Conservation (phyloP, 768 basidiomycete genomes). For the Tremella yokohamensis region DNA sequence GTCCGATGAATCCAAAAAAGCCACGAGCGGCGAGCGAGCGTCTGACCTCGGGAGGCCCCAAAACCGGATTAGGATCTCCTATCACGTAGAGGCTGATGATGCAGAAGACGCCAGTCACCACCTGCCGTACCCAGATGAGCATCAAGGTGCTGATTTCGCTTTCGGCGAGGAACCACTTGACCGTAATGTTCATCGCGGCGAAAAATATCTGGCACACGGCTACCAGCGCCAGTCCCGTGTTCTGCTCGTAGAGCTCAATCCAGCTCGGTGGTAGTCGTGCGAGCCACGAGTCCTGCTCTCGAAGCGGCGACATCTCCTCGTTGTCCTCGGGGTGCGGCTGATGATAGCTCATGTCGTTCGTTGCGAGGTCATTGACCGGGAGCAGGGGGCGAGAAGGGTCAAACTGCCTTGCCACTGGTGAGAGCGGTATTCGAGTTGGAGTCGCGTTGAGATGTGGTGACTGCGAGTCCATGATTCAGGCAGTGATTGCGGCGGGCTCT, state of each 20-base stretch:
- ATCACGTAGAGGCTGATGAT: constrained; percentile 57
- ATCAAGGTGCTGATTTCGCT: constrained; percentile 45
- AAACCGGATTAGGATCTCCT: constrained; percentile 59
- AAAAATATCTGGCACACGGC: constrained; percentile 61
- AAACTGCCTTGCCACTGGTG: too few species aligned
- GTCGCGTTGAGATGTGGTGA: too few species aligned
- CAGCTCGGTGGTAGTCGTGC: too few species aligned
- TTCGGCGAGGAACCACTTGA: constrained; percentile 59
- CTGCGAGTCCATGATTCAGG: too few species aligned
- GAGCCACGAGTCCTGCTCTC: too few species aligned
- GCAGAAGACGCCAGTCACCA: constrained; percentile 59
- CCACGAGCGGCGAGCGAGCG: constrained; percentile 61
- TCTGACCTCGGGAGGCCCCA: constrained; percentile 69
- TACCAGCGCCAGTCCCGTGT: constrained; percentile 63
- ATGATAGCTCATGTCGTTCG: too few species aligned
- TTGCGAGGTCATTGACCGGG: too few species aligned
- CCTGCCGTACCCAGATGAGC: constrained; percentile 63
- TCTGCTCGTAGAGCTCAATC: constrained; percentile 39
- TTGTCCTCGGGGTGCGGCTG: too few species aligned
- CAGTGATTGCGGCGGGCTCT: too few species aligned
- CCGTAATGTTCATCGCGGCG: constrained; percentile 59
- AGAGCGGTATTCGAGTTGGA: too few species aligned
- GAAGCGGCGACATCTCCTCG: too few species aligned
- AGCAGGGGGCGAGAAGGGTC: too few species aligned
- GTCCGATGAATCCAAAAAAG: constrained; percentile 65